phyloP scores from a whole-genome alignment of 345 rosid genomes.

The Linum tenue region DNA sequence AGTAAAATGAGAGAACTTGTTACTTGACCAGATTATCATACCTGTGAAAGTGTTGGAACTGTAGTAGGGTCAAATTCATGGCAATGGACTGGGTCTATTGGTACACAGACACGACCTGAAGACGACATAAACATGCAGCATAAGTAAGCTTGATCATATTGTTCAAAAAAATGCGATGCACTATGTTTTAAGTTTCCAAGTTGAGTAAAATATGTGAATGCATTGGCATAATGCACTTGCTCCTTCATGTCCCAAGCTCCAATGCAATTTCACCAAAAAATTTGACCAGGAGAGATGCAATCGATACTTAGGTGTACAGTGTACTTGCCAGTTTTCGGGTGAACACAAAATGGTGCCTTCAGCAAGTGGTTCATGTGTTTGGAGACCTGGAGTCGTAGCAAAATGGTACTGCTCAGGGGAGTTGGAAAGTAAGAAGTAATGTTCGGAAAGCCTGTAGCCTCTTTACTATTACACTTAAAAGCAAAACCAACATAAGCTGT shows the following conservation, averaged over 20 bases:
- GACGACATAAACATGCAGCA: not conserved
- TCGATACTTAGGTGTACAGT: not conserved
- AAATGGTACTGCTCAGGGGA: not conserved
- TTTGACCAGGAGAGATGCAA: not conserved
- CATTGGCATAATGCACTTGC: too few relatives aligned
- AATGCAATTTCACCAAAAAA: too few relatives aligned
- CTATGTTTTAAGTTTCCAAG: too few relatives aligned
- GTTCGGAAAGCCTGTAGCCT: not conserved
- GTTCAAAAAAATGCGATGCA: not conserved
- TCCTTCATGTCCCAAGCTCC: too few relatives aligned
- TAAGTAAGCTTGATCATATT: not conserved
- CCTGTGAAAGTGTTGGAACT: constrained; percentile 71
- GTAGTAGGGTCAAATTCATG: constrained; percentile 82
- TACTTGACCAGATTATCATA: constrained; percentile 11
- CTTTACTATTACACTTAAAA: not conserved
- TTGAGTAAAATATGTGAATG: too few relatives aligned
- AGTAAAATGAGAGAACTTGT: not conserved
- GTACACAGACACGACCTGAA: constrained; percentile 81
- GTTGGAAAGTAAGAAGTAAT: not conserved
- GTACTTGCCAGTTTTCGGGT: constrained; percentile 75
- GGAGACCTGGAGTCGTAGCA: constrained; percentile 52
- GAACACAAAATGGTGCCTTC: constrained; percentile 95
- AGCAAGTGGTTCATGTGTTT: constrained; percentile 95
- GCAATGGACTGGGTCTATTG: constrained; percentile 68
- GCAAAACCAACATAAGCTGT: not conserved